phyloP scores from a whole-genome alignment of 306 rosid species.

The Hippophae tibetana region DNA sequence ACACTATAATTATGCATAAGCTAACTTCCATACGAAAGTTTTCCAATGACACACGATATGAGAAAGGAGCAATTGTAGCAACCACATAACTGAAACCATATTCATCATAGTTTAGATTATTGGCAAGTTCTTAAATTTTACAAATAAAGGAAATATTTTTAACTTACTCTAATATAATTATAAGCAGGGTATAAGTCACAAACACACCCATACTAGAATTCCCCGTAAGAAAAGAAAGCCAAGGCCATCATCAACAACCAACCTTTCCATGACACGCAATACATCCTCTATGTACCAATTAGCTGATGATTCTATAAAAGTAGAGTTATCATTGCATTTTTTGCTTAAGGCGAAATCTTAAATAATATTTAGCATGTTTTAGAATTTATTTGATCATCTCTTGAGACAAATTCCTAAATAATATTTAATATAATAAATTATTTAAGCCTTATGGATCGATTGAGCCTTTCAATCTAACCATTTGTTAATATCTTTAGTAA shows the following conservation, averaged over 20 bases:
- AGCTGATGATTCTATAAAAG: conserved; percentile 36
- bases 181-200: not conserved
- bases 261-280: conserved; percentile 75
- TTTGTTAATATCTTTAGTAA: too few species aligned
- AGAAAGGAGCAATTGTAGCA: conserved; percentile 91
- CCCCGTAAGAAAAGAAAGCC: not conserved
- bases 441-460: too few species aligned
- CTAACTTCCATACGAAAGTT: conserved; percentile 67
- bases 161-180: not conserved
- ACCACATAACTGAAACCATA: conserved; percentile 57
- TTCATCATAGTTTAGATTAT: conserved; percentile 5
- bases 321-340: too few species aligned
- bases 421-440: too few species aligned
- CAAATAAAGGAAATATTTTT: not conserved
- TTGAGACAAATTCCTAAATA: too few species aligned
- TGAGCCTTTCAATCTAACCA: too few species aligned
- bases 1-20: too few species aligned
- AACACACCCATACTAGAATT: not conserved
- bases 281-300: conserved; percentile 87
- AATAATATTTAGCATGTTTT: too few species aligned
- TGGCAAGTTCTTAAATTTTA: conserved; percentile 3
- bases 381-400: too few species aligned
- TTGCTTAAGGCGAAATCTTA: too few species aligned
- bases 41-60: conserved; percentile 89
- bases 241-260: conserved; percentile 22